A percentile compares a stretch with the other conserved stretches of the same genome.
phyloP scores from a whole-genome alignment of 805 yeast genomes.

The Yamadazyma kitorensis region DNA sequence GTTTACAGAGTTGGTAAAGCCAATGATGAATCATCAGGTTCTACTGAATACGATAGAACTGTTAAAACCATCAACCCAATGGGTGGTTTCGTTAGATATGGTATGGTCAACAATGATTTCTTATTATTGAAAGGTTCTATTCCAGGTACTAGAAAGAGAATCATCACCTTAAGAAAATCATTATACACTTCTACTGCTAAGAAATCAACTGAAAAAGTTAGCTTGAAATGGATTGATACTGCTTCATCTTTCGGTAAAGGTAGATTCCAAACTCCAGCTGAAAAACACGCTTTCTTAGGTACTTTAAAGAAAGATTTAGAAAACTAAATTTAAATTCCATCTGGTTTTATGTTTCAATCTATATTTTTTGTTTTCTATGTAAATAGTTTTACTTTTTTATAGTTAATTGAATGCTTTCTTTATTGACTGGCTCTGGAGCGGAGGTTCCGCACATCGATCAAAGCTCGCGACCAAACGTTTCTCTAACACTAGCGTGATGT shows the following conservation, averaged over 20 bases:
- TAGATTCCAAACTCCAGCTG: slow-evolving; percentile 99
- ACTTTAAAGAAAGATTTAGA: slow-evolving; percentile 97
- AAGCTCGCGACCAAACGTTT: too few species aligned
- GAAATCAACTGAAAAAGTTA: slow-evolving; percentile 93
- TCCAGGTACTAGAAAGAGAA: slow-evolving; percentile 99
- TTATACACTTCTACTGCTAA: slow-evolving; percentile 97
- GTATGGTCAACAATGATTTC: slow-evolving; percentile 96
- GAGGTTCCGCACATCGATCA: too few species aligned
- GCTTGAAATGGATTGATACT: slow-evolving; percentile 99
- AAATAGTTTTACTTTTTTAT: too few species aligned
- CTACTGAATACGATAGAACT: slow-evolving; percentile 99
- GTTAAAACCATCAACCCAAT: slow-evolving; percentile 99
- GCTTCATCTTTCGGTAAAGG: slow-evolving; percentile 99
- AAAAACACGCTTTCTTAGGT: slow-evolving; percentile 99
- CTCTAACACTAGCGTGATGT: slow-evolving; percentile 2
- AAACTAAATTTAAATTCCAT: too few species aligned
- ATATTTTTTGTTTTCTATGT: too few species aligned
- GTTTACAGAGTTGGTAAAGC: slow-evolving; percentile 98
- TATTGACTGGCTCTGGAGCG: too few species aligned
- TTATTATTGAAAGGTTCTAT: slow-evolving; percentile 97
- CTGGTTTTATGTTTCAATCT: too few species aligned
- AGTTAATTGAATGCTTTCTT: too few species aligned
- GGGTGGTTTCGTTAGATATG: slow-evolving; percentile 99
- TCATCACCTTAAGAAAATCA: slow-evolving; percentile 97
- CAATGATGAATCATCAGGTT: slow-evolving; percentile 89